A percentile compares a stretch with the other conserved stretches of the same genome.
Evolutionary conservation across 2,329 filamentous ascomycete genomes (phyloP).

Genomic region (Berkeleyomyces rouxiae): DNA sequence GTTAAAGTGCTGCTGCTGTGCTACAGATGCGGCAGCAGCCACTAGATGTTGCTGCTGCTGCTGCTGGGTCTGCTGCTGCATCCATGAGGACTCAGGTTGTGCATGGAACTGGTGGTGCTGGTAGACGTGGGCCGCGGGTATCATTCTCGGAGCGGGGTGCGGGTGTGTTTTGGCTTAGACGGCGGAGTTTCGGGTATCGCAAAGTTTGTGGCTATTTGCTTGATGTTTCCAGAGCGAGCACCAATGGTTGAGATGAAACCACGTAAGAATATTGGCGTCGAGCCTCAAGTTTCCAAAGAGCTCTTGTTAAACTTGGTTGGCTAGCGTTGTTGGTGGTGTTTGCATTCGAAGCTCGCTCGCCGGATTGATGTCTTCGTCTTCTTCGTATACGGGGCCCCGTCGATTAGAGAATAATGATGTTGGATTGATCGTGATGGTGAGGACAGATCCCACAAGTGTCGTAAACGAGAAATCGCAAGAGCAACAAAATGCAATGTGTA

Average conservation of each 20-base stretch:
- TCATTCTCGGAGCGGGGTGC: conserved; percentile 31
- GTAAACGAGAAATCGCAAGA: neutral
- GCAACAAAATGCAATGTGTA: neutral
- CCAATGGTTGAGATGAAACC: neutral
- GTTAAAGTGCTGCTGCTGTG: conserved; percentile 49
- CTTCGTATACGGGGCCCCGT: too few species aligned
- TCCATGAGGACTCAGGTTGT: conserved; percentile 40
- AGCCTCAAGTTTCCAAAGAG: neutral
- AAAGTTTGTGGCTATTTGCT: neutral
- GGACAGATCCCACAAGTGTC: neutral
- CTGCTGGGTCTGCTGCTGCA: conserved; percentile 43
- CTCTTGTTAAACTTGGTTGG: neutral
- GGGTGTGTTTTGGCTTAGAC: neutral
- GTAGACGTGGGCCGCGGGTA: conserved; percentile 47
- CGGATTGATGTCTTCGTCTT: neutral
- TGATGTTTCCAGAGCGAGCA: neutral
- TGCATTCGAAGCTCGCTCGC: neutral
- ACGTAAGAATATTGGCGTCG: neutral
- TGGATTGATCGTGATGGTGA: neutral
- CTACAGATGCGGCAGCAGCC: conserved; percentile 35
- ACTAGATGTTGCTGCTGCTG: conserved; percentile 47
- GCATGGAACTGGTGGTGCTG: conserved; percentile 50
- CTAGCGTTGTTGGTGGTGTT: neutral
- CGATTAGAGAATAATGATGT: neutral
- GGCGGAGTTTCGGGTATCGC: neutral